phyloP scores from a whole-genome alignment of 345 rosid genomes.

The Hypericum androsaemum region DNA sequence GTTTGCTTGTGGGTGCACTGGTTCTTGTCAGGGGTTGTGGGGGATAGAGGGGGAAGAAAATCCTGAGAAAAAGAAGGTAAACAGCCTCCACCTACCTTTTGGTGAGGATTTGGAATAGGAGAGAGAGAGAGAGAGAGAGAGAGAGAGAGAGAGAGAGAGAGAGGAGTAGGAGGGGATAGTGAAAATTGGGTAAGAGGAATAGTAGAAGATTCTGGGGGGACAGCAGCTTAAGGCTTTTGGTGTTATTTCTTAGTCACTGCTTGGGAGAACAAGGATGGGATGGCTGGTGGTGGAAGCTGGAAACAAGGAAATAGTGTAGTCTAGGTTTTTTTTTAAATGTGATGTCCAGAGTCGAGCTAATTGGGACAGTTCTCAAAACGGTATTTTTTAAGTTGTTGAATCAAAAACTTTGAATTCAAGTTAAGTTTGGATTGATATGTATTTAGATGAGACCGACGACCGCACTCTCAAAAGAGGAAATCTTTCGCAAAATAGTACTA shows the following conservation, averaged over 20 bases:
- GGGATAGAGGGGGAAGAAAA: conserved; percentile 19
- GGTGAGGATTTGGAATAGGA: conserved; percentile 13
- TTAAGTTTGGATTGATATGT: too few species aligned
- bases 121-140: conserved; percentile 12
- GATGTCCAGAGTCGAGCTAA: too few species aligned
- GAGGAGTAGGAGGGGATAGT: conserved; percentile 9
- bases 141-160: conserved; percentile 7
- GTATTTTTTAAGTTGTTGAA: too few species aligned
- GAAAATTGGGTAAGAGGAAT: neutral
- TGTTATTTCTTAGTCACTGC: conserved; percentile 23
- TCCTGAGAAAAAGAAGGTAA: conserved; percentile 53
- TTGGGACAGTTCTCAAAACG: too few species aligned
- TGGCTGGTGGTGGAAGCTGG: conserved; percentile 2
- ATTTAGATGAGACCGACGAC: too few species aligned
- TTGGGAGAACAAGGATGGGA: conserved; percentile 5
- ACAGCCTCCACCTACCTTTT: conserved; percentile 62
- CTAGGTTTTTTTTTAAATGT: neutral
- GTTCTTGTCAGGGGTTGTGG: conserved; percentile 21
- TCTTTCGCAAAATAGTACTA: too few species aligned
- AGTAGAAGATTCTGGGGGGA: conserved; percentile 19
- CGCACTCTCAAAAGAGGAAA: too few species aligned
- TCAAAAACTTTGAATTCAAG: too few species aligned
- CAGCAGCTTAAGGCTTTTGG: conserved; percentile 2
- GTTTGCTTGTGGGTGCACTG: neutral
- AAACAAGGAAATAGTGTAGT: conserved; percentile 12